Conservation (phyloP, 1,284 basidiomycete species). For the Moniliella sp. region DNA sequence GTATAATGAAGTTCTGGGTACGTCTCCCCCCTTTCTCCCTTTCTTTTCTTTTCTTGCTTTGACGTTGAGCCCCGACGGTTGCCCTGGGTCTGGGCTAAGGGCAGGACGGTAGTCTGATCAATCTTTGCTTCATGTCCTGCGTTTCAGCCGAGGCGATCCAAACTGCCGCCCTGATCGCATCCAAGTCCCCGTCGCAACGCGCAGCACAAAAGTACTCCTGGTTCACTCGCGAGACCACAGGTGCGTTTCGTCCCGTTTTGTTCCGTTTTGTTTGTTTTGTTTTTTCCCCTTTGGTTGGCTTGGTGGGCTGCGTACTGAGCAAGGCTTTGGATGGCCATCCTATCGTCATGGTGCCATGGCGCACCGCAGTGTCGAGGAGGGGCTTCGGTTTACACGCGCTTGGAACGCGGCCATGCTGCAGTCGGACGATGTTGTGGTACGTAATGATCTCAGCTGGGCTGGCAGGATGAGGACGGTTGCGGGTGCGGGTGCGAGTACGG, state of each 20-base stretch:
- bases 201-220: constrained; percentile 56
- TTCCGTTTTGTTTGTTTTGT: no score
- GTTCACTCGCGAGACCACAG: constrained; percentile 56
- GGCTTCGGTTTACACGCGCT: constrained; percentile 52
- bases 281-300: no score
- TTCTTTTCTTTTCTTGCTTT: background rate
- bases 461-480: no score
- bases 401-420: constrained; percentile 57
- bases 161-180: constrained; percentile 48
- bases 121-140: background rate
- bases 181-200: constrained; percentile 58
- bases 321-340: no score
- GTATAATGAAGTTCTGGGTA: constrained; percentile 38
- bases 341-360: no score
- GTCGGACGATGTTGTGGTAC: constrained; percentile 39
- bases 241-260: no score
- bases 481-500: no score
- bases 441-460: background rate
- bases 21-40: constrained; percentile 2
- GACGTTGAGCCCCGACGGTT: background rate
- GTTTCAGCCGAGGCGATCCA: constrained; percentile 43
- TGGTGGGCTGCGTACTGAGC: no score
- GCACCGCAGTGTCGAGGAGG: constrained; percentile 53
- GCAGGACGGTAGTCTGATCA: no score
- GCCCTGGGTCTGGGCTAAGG: no score